Evolutionary conservation across 805 yeast genomes (phyloP), one percentile per base, ranked within the genome.

Genomic region (Barnettozyma californica): DNA sequence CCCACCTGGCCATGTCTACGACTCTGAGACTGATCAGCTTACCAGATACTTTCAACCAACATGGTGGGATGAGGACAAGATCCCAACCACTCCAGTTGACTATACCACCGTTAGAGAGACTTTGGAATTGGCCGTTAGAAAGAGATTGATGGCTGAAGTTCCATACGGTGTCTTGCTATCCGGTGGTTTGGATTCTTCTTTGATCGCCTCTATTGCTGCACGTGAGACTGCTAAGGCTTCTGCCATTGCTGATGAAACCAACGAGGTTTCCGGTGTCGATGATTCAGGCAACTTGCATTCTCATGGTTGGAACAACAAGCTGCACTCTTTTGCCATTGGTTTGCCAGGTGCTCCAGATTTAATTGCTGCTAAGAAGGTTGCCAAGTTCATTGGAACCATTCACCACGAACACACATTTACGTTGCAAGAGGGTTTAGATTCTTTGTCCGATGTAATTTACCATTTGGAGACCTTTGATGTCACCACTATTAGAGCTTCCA

Each of bases 331-430:
- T 64, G 99, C 99, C 51, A 78, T 94, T 65, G 99, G 99, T 61
- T 77, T 94, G 59, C 96, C 97, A 55, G 90, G 91, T 54, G 98
- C 99, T 48, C 99, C 99, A 58, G 99, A 94, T 75, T 80, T 94
- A 63, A 68, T 84, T 64, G 99, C 99, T 51, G 99, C 99, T 46
- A 83, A 86, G 66, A 90, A 89, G 70, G 99, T 91, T 54, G 99
- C 98, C 57, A 88, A 89, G 64, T 91, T 80, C 72, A 91, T 94
- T 63, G 97, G 97, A 58, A 88, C 97, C 35, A 80, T 88, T 60
- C 99, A 94, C 70, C 99, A 94, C 74, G 96, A 92, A 70, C 98
- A 92, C 74, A 91, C 95, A 48, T 94, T 94, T 76, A 92, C 99
- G 27, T 73, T 94, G 58, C 87, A 94, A 67, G 99, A 94, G 66